A percentile compares a stretch with the other conserved stretches of the same genome.
These are phyloP conservation scores for Phytopythium delawarense DNA, from an alignment of 352 stramenopile species.

Conservation along the genomic window DNA sequence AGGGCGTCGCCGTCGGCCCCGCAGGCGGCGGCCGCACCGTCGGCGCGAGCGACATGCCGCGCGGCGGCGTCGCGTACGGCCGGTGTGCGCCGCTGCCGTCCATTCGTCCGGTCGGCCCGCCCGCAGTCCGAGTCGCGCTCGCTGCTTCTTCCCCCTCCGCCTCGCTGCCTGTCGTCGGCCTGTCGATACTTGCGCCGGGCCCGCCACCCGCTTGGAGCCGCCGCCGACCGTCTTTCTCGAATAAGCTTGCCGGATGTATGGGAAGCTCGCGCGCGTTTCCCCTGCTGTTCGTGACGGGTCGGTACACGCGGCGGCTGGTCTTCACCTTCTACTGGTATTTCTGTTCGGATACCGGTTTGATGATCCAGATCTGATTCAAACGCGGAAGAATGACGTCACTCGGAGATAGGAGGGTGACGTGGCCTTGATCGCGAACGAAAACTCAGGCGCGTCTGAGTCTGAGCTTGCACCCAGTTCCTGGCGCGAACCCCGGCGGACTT, in stretches of 20 bases:
- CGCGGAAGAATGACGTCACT: background rate
- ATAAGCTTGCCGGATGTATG: background rate
- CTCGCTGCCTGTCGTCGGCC: background rate
- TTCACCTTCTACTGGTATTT: no score
- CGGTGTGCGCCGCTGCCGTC: slow-evolving; percentile 11
- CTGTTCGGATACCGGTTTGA: background rate
- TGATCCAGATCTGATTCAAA: background rate
- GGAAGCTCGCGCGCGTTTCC: background rate
- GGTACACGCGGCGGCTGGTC: background rate
- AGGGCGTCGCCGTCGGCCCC: background rate
- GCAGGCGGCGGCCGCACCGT: background rate
- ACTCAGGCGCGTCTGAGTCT: background rate
- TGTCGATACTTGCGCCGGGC: background rate
- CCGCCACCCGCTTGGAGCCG: background rate
- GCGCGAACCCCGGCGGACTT: no score
- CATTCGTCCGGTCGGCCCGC: slow-evolving; percentile 12
- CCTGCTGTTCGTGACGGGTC: background rate
- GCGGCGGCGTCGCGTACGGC: slow-evolving; percentile 5
- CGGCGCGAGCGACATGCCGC: slow-evolving; percentile 22
- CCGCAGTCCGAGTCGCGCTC: background rate
- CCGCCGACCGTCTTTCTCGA: background rate
- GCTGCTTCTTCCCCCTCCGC: background rate
- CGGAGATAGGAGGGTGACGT: background rate
- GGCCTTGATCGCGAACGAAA: background rate
- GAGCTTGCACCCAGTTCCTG: no score